A percentile compares a stretch with the other conserved stretches of the same genome.
phyloP scores from a whole-genome alignment of 768 basidiomycete species.

The Amanita fuliginea region DNA sequence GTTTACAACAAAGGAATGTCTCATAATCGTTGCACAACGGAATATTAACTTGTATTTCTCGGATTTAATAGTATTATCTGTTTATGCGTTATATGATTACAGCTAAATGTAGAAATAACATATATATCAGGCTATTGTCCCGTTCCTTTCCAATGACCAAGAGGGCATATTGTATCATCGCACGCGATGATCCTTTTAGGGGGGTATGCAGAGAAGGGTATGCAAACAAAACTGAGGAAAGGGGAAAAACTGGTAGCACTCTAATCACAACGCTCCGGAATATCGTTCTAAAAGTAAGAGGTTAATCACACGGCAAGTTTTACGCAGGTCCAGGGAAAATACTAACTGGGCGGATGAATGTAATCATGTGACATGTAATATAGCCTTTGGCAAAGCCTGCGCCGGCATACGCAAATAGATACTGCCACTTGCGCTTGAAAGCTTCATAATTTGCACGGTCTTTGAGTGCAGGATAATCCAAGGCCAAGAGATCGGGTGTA shows the following conservation, averaged over 20 bases:
- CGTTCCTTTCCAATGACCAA: slow-evolving; percentile 5
- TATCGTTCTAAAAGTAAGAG: slow-evolving; percentile 31
- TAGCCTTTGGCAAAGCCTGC: slow-evolving; percentile 74
- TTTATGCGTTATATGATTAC: not conserved
- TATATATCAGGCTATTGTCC: not conserved
- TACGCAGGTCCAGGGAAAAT: not conserved
- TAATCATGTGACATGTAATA: slow-evolving; percentile 76
- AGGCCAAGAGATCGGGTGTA: slow-evolving; percentile 42
- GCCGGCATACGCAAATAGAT: slow-evolving; percentile 73
- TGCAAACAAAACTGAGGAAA: not conserved
- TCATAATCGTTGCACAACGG: not conserved
- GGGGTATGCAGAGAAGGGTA: not conserved
- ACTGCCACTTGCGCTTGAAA: slow-evolving; percentile 80
- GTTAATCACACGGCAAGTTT: slow-evolving; percentile 7
- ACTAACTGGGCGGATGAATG: slow-evolving; percentile 55
- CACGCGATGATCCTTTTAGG: not conserved
- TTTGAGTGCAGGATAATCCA: slow-evolving; percentile 49
- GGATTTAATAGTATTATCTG: not conserved
- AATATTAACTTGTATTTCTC: not conserved
- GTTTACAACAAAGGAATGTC: not conserved
- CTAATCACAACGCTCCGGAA: slow-evolving; percentile 36
- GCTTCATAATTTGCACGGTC: slow-evolving; percentile 47
- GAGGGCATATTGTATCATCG: slow-evolving; percentile 7
- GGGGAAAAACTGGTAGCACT: not conserved
- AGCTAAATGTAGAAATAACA: not conserved